A percentile compares a stretch with the other conserved stretches of the same genome.
Conservation (phyloP, 75 land plant species). For the Cupressus sempervirens region DNA sequence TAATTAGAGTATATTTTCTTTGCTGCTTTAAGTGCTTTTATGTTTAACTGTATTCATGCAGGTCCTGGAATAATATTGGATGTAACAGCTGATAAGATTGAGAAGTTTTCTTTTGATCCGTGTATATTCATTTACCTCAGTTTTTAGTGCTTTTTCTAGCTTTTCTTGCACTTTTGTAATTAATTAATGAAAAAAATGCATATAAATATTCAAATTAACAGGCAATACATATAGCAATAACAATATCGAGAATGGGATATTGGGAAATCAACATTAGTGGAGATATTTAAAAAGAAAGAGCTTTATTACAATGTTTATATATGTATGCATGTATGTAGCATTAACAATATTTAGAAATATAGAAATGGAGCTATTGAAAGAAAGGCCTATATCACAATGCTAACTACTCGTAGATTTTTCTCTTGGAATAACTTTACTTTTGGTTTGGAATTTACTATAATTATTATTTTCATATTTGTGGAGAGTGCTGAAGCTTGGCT, state of each 20-base stretch:
- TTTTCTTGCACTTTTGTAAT: neutral
- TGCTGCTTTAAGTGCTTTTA: neutral
- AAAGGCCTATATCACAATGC: neutral
- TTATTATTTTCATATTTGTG: neutral
- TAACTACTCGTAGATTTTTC: neutral
- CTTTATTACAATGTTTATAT: neutral
- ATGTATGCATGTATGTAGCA: neutral
- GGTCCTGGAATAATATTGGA: conserved; percentile 80
- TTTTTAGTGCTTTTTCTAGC: neutral
- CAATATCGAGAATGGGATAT: neutral
- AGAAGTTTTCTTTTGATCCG: conserved; percentile 81
- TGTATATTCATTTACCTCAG: conserved; percentile 35
- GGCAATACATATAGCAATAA: neutral
- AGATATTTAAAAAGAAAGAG: neutral
- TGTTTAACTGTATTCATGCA: conserved; percentile 17
- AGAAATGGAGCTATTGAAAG: neutral
- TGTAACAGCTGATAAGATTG: conserved; percentile 71
- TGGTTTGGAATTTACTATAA: neutral
- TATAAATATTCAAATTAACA: neutral
- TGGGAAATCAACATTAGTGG: neutral
- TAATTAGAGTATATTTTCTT: neutral
- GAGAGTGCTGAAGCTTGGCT: neutral
- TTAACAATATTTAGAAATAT: neutral
- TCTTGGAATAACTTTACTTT: neutral
- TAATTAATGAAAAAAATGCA: neutral